A percentile compares a stretch with the other conserved stretches of the same genome.
phyloP scores from a whole-genome alignment of 495 filamentous ascomycete genomes.

The Aspergillus cristatus region DNA sequence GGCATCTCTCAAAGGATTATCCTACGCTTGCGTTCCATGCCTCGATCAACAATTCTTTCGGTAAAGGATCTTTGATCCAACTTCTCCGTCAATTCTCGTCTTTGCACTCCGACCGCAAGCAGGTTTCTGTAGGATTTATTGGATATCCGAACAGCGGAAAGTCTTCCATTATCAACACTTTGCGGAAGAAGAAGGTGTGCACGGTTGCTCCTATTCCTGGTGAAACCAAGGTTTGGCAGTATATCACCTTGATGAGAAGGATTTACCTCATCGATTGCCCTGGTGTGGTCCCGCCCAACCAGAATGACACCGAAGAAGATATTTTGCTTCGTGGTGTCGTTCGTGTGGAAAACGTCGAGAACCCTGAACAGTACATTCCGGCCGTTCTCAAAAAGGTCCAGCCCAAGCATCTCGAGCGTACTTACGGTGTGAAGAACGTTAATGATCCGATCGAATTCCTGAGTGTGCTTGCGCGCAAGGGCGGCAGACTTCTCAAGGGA shows the following conservation, averaged over 20 bases:
- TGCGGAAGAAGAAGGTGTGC: constrained; percentile 86
- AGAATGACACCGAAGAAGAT: constrained; percentile 71
- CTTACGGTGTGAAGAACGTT: constrained; percentile 72
- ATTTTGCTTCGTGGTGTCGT: constrained; percentile 90
- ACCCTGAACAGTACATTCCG: constrained; percentile 90
- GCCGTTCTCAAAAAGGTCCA: constrained; percentile 73
- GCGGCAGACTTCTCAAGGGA: constrained; percentile 74
- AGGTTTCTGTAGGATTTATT: constrained; percentile 82
- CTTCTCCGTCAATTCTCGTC: constrained; percentile 87
- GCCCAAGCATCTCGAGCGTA: constrained; percentile 79
- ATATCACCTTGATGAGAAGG: constrained; percentile 91
- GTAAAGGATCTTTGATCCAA: constrained; percentile 68
- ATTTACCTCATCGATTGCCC: constrained; percentile 98
- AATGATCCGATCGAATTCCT: constrained; percentile 68
- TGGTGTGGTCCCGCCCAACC: constrained; percentile 84
- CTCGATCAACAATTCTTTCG: constrained; percentile 85
- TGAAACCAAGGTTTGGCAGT: constrained; percentile 93
- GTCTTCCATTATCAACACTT: constrained; percentile 85
- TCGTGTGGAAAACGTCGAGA: constrained; percentile 87
- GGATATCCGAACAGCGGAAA: constrained; percentile 88
- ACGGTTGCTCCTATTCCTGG: constrained; percentile 94
- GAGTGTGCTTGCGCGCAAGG: constrained; percentile 77
- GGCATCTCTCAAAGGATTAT: constrained; percentile 69
- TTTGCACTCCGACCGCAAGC: constrained; percentile 83
- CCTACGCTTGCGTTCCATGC: constrained; percentile 93